phyloP scores from a whole-genome alignment of 495 filamentous ascomycete species.

The Hypoxylon crocopeplum region DNA sequence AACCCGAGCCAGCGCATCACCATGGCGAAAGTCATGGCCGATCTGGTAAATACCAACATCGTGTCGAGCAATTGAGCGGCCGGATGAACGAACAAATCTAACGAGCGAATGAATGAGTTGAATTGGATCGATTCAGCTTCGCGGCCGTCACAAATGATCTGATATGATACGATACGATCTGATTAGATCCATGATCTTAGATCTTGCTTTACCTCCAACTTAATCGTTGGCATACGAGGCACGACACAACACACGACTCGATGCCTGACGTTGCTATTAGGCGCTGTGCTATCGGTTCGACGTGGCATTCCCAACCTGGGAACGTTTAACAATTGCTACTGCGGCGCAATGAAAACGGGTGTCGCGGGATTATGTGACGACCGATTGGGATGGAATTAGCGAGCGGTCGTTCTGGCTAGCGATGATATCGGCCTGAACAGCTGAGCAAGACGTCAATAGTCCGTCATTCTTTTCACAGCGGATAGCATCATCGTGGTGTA shows the following conservation, averaged over 20 bases:
- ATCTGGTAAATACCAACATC: slow-evolving; percentile 43
- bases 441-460: not conserved
- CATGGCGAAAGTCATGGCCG: slow-evolving; percentile 47
- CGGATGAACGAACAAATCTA: not conserved
- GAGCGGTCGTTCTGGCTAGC: not conserved
- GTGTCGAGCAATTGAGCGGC: slow-evolving; percentile 14
- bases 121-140: not conserved
- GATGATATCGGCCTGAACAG: not conserved
- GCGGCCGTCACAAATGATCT: not conserved
- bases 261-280: not conserved
- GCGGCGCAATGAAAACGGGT: not conserved
- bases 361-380: slow-evolving; percentile 6
- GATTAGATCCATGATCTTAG: not conserved
- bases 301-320: not conserved
- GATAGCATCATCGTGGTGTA: slow-evolving; percentile 5
- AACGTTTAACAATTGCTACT: slow-evolving; percentile 17
- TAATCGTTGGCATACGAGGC: not conserved
- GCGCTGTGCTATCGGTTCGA: not conserved
- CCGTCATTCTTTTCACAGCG: not conserved
- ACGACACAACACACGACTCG: not conserved
- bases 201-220: slow-evolving; percentile 9
- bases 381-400: slow-evolving; percentile 30
- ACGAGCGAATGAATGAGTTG: slow-evolving; percentile 4
- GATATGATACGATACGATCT: not conserved
- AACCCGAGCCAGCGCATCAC: slow-evolving; percentile 52